Evolutionary conservation across 805 yeast genomes (phyloP).

Genomic region (Saturnispora sanitii): DNA sequence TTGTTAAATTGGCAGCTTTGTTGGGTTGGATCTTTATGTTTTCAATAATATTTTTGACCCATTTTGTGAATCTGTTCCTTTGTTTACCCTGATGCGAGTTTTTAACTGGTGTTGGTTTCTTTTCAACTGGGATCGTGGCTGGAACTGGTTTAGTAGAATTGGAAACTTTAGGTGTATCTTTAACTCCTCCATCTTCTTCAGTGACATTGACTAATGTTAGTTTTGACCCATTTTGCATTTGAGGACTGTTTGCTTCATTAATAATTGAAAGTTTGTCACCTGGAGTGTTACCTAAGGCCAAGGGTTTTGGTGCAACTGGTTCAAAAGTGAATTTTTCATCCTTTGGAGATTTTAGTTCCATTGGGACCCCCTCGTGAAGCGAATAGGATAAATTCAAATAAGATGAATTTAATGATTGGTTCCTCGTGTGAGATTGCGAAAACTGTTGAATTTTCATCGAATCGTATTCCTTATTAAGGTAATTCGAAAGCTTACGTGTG

Average conservation of each 20-base stretch:
- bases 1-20: no score
- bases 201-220: no score
- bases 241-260: constrained; percentile 2
- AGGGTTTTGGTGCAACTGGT: no score
- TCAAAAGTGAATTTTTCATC: constrained; percentile 17
- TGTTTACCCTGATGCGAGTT: no score
- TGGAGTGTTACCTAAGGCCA: neutral
- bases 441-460: constrained; percentile 14
- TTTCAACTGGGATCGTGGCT: no score
- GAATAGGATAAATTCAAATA: constrained; percentile 21
- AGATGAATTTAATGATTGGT: constrained; percentile 19
- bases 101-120: no score
- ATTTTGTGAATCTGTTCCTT: no score
- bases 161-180: no score
- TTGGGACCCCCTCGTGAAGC: constrained; percentile 25
- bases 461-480: constrained; percentile 13
- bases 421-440: constrained; percentile 16
- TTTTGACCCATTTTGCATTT: neutral
- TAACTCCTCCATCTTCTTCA: no score
- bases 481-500: constrained; percentile 20
- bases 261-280: constrained; percentile 5
- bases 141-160: no score
- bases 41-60: no score
- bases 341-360: constrained; percentile 20
- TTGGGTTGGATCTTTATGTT: no score